Conservation (phyloP, 164 flowering plant genomes). For the Umbellularia californica region DNA sequence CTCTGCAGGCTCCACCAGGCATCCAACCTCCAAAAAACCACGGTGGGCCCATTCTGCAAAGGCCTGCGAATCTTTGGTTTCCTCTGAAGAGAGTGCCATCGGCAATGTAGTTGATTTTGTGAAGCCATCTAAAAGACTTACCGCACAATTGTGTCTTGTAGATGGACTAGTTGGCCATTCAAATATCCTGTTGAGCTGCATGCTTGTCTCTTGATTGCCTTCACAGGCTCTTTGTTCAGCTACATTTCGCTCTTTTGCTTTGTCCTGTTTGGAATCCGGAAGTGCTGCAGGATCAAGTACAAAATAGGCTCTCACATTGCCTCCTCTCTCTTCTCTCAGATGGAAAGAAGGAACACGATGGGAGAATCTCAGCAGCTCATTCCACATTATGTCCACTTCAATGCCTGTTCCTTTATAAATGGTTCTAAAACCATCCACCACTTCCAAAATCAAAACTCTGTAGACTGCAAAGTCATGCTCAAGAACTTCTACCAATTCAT, state of each 20-base stretch:
- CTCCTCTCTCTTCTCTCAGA: conserved; percentile 24
- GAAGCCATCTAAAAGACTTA: not conserved
- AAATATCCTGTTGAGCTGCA: too few relatives aligned
- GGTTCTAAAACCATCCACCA: conserved; percentile 18
- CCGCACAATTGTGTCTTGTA: not conserved
- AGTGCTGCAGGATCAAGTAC: conserved; percentile 43
- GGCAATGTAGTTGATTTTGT: not conserved
- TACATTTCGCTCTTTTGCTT: too few relatives aligned
- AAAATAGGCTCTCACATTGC: conserved; percentile 28
- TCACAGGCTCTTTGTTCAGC: too few relatives aligned
- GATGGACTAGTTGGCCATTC: not conserved
- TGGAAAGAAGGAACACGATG: conserved; percentile 48
- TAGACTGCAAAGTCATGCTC: conserved; percentile 5
- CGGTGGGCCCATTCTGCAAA: not conserved
- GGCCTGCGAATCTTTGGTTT: not conserved
- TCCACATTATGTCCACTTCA: conserved; percentile 16
- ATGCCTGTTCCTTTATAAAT: conserved; percentile 19
- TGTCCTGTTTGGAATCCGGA: conserved; percentile 12
- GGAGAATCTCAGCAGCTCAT: conserved; percentile 37
- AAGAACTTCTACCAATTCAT: conserved; percentile 46
- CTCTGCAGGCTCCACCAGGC: not conserved
- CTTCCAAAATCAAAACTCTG: conserved; percentile 26
- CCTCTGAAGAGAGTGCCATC: not conserved
- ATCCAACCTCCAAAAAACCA: not conserved
- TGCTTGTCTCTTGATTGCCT: too few relatives aligned